Evolutionary conservation across 202 grass and related monocot species (phyloP), one percentile per base, ranked within the genome.

Genomic region (Saccharum hybrid): DNA sequence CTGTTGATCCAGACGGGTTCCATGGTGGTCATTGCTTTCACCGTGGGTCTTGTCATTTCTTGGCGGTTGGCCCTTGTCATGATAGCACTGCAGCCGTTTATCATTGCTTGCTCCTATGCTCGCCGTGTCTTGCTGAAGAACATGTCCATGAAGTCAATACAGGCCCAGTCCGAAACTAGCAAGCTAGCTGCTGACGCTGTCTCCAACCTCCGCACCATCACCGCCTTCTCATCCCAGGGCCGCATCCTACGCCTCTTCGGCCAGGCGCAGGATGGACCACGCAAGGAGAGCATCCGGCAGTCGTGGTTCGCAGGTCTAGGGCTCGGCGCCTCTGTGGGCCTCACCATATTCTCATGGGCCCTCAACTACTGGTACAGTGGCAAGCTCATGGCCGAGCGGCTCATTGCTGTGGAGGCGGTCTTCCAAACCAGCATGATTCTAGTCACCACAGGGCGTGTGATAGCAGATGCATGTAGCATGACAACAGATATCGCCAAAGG

Each of bases 401-500:
- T 79, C 42, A 81, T 97, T 72, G 85, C 78, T 8, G 45, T 86
- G 6, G 88, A 88, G 70, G 81, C 59, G 1, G 84, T 92, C 63
- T 89, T 97, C 81, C 89, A 94, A 26, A 92, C 87, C 81, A 87
- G 90, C 73, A 85, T 94, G 84, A 89, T 97, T 81, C 68, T 97
- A 10, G 78, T 90, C 15, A 90, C 77, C 71, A 97, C 91, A 6
- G 91, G 91, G 0, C 89, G 94, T 36, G 90, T 97, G 60, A 94
- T 97, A 67, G 94, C 91, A 14, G 91, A 94, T 40, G 91, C 90
- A 22, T 92, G 90, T 36, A 90, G 85, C 82, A 97, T 94, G 91
- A 97, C 94, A 41, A 89, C 85, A 1, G 94, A 97, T 75, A 87
- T 97, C 30, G 92, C 94, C 45, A 97, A 92, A 78, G 94, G 94